Conservation (phyloP, 2,329 filamentous ascomycete genomes). For the Hirsutella thompsonii region DNA sequence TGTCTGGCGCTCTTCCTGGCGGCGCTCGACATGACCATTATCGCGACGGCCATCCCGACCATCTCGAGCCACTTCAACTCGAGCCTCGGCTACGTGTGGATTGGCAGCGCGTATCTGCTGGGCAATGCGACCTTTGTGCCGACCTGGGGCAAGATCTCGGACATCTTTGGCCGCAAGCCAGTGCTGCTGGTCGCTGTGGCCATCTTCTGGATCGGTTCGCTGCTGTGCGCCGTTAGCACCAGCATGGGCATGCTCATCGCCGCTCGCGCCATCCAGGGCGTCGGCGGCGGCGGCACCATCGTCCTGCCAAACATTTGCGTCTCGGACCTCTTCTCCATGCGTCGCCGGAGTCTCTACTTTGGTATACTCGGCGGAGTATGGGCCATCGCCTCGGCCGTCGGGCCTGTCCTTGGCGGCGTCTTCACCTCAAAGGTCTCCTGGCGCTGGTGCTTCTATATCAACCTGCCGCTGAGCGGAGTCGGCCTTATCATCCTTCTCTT, state of each 20-base stretch:
- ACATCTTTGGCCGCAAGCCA: constrained; percentile 46
- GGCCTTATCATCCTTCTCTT: constrained; percentile 39
- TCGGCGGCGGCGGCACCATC: constrained; percentile 43
- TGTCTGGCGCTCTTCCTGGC: constrained; percentile 36
- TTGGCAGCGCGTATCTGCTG: constrained; percentile 61
- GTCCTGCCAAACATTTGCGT: constrained; percentile 48
- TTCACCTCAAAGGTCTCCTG: constrained; percentile 53
- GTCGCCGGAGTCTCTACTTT: constrained; percentile 38
- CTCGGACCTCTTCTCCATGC: constrained; percentile 40
- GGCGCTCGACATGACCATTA: constrained; percentile 46
- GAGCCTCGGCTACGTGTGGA: constrained; percentile 62
- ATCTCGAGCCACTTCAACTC: constrained; percentile 53
- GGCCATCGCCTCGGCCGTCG: constrained; percentile 52
- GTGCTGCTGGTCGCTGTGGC: constrained; percentile 35
- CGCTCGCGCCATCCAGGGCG: constrained; percentile 41
- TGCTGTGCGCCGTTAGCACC: constrained; percentile 36
- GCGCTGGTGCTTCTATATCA: constrained; percentile 61
- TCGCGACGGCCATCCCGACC: constrained; percentile 54
- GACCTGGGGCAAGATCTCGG: constrained; percentile 54
- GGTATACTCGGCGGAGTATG: constrained; percentile 42
- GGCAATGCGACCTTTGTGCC: constrained; percentile 54
- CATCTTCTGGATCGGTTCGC: constrained; percentile 41
- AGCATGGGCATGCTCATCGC: constrained; percentile 40
- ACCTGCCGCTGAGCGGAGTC: constrained; percentile 35
- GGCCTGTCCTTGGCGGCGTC: constrained; percentile 55